These are phyloP conservation scores for Leptographium wingfieldii DNA, from an alignment of 2,329 filamentous ascomycete genomes.

Conservation along the genomic window DNA sequence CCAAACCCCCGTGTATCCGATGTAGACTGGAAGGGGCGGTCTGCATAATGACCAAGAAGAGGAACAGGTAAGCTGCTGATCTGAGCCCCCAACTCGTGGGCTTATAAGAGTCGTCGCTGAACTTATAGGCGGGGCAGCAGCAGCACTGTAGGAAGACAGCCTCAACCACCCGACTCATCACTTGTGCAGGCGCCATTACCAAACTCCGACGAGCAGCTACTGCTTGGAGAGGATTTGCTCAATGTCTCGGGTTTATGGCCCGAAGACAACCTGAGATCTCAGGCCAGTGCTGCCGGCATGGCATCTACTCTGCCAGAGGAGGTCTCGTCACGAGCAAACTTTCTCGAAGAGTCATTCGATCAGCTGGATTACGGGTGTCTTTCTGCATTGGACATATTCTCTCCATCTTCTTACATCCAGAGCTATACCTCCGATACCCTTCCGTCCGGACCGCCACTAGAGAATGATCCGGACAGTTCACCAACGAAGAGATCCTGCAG, in stretches of 20 bases:
- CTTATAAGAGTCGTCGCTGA: too few species aligned
- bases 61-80: neutral
- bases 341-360: neutral
- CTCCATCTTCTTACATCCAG: neutral
- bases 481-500: neutral
- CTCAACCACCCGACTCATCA: neutral
- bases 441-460: too few species aligned
- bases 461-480: neutral
- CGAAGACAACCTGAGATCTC: neutral
- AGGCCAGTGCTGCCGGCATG: neutral
- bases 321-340: neutral
- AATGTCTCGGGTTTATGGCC: neutral
- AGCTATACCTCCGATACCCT: too few species aligned
- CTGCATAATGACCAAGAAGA: constrained; percentile 1
- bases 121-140: neutral
- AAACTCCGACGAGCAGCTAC: neutral
- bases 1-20: neutral
- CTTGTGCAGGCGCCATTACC: neutral
- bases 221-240: neutral
- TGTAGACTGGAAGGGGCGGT: neutral
- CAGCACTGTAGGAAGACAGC: neutral
- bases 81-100: neutral
- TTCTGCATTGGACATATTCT: neutral
- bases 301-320: neutral
- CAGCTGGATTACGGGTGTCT: neutral